Conservation (phyloP, 2,329 filamentous ascomycete species). For the Tolypocladium tropicale region DNA sequence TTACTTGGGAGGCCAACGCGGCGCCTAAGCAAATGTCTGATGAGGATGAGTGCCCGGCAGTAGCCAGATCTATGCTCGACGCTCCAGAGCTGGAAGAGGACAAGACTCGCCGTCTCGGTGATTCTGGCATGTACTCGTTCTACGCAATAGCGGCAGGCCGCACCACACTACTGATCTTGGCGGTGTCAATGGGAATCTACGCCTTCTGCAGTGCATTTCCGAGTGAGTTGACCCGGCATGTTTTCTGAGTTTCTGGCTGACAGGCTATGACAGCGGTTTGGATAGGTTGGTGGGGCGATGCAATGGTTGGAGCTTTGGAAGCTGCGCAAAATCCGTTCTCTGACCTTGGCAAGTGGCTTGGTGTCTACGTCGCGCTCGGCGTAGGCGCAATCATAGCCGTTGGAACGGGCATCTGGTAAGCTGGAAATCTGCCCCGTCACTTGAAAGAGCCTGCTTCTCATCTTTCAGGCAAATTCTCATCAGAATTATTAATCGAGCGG, state of each 20-base stretch:
- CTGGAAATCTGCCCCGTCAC: background rate
- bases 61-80: background rate
- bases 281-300: background rate
- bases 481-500: background rate
- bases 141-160: background rate
- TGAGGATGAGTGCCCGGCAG: background rate
- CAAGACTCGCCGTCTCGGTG: background rate
- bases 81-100: background rate
- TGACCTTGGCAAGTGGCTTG: background rate
- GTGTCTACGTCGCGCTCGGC: background rate
- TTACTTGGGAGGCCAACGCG: background rate
- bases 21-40: background rate
- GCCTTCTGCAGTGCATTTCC: background rate
- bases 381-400: background rate
- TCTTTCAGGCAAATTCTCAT: background rate
- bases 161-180: background rate
- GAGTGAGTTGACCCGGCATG: background rate
- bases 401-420: background rate
- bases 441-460: background rate
- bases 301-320: background rate
- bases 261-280: background rate
- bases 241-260: background rate
- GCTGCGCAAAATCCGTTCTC: background rate
- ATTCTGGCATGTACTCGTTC: background rate
- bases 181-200: background rate